phyloP scores from a whole-genome alignment of 1,139 yeast genomes.

The Taiozyma sp. region DNA sequence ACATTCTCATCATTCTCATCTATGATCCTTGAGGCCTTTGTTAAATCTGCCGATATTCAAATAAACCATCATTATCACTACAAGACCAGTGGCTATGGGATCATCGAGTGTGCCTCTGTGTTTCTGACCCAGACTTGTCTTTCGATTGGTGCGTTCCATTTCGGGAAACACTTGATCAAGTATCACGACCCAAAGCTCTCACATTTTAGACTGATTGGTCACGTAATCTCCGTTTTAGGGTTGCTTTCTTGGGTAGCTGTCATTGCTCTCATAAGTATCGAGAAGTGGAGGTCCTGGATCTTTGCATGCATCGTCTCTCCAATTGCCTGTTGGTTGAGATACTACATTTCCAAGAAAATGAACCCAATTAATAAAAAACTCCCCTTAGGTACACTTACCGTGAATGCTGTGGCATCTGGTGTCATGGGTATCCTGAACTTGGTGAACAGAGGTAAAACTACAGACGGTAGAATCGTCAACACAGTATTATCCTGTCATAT shows the following conservation, averaged over 20 bases:
- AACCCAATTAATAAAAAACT: conserved; percentile 39
- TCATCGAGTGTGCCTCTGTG: conserved; percentile 53
- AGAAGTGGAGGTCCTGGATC: conserved; percentile 59
- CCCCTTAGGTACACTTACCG: conserved; percentile 72
- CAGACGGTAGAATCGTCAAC: conserved; percentile 27
- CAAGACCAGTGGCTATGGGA: conserved; percentile 74
- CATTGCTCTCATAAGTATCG: conserved; percentile 36
- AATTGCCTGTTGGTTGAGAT: conserved; percentile 58
- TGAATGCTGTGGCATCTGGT: conserved; percentile 55
- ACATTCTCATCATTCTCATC: conserved; percentile 80
- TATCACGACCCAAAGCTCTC: conserved; percentile 17
- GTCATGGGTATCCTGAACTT: conserved; percentile 52
- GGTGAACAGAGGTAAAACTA: conserved; percentile 40
- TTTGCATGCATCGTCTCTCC: conserved; percentile 58
- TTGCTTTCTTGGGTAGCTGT: conserved; percentile 35
- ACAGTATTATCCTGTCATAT: conserved; percentile 42
- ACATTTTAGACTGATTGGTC: conserved; percentile 9
- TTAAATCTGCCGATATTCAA: conserved; percentile 44
- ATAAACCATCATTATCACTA: conserved; percentile 28
- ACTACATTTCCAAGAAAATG: conserved; percentile 42
- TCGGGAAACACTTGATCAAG: conserved; percentile 38
- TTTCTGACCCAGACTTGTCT: conserved; percentile 33
- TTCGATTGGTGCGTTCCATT: conserved; percentile 36
- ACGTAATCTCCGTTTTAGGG: conserved; percentile 30
- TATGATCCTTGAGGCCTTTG: conserved; percentile 57